Evolutionary conservation across 352 stramenopile genomes (phyloP).

Genomic region (Globisporangium yorkense): DNA sequence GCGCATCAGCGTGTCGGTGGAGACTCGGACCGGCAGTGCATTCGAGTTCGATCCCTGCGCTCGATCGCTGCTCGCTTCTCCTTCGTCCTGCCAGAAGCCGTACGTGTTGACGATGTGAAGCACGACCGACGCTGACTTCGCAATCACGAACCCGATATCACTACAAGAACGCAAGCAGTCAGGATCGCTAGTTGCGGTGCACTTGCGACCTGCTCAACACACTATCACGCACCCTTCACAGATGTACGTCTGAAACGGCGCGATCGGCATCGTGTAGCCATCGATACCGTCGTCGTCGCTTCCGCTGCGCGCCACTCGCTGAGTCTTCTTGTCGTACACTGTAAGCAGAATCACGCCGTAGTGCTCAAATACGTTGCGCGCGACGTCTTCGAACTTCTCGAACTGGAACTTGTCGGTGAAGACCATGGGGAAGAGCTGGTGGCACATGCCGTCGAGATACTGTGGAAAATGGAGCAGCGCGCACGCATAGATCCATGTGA

Average conservation of each 20-base stretch:
- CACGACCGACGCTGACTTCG: constrained; percentile 38
- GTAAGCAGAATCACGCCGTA: constrained; percentile 40
- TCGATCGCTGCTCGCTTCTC: constrained; percentile 1
- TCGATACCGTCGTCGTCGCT: neutral
- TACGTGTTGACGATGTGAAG: constrained; percentile 58
- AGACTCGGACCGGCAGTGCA: constrained; percentile 26
- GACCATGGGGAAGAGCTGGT: constrained; percentile 59
- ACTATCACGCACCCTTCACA: constrained; percentile 36
- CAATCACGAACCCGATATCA: constrained; percentile 64
- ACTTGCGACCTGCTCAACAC: neutral
- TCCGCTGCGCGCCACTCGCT: neutral
- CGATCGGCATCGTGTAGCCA: constrained; percentile 19
- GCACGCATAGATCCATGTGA: neutral
- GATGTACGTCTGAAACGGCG: constrained; percentile 38
- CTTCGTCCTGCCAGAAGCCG: constrained; percentile 30
- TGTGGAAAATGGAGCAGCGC: constrained; percentile 7
- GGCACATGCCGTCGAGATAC: constrained; percentile 68
- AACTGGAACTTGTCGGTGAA: constrained; percentile 53
- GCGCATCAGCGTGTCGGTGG: constrained; percentile 31
- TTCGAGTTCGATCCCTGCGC: constrained; percentile 3
- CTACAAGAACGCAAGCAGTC: constrained; percentile 10
- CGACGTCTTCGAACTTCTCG: constrained; percentile 46
- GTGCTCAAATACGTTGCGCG: constrained; percentile 46
- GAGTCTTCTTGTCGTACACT: constrained; percentile 10
- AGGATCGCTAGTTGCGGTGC: neutral